Conservation (phyloP, 768 basidiomycete species). For the Termitomyces sp. region DNA sequence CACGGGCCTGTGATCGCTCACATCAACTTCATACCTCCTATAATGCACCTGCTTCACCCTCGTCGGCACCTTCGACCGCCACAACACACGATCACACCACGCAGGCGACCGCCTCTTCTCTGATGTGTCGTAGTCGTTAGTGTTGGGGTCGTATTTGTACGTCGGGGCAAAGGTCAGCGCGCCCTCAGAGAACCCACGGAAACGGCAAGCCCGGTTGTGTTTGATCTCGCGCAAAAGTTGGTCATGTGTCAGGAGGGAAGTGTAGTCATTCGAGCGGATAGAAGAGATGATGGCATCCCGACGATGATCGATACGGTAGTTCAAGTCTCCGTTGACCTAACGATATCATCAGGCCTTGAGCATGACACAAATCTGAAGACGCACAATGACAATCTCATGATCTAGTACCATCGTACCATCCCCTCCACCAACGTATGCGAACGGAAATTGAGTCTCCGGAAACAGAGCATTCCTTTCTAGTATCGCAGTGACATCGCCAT, state of each 20-base stretch:
- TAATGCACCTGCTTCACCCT: slow-evolving; percentile 71
- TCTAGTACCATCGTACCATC: slow-evolving; percentile 92
- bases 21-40: slow-evolving; percentile 75
- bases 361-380: slow-evolving; percentile 19
- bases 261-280: slow-evolving; percentile 61
- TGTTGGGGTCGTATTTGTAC: slow-evolving; percentile 88
- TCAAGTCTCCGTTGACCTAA: slow-evolving; percentile 89
- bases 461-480: slow-evolving; percentile 79
- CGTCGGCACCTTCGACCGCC: slow-evolving; percentile 49
- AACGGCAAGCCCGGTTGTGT: slow-evolving; percentile 79
- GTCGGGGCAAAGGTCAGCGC: slow-evolving; percentile 82
- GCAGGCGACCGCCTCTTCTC: slow-evolving; percentile 88
- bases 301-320: slow-evolving; percentile 94
- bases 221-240: slow-evolving; percentile 89
- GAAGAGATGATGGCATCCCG: slow-evolving; percentile 75
- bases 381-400: slow-evolving; percentile 89
- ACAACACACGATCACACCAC: slow-evolving; percentile 95
- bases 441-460: slow-evolving; percentile 43
- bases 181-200: slow-evolving; percentile 79
- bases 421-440: slow-evolving; percentile 83
- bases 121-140: slow-evolving; percentile 78
- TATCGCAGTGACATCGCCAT: slow-evolving; percentile 83
- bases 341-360: neutral
- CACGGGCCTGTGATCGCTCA: slow-evolving; percentile 89
- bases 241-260: slow-evolving; percentile 67